Evolutionary conservation across 768 basidiomycete genomes (phyloP), one percentile per base, ranked within the genome.

Genomic region (Bullera alba): DNA sequence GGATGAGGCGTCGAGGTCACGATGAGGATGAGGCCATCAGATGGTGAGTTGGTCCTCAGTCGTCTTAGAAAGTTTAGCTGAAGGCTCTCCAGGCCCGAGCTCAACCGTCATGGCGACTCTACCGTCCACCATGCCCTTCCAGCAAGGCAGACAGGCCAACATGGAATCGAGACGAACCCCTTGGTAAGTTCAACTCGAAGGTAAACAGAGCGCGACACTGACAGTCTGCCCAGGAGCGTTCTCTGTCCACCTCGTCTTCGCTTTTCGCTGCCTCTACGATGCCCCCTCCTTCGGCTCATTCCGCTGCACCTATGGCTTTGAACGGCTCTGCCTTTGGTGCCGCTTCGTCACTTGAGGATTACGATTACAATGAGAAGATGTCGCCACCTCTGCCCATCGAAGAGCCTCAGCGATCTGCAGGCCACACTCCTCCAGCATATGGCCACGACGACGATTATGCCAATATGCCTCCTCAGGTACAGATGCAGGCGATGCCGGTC

Each of bases 21-120:
- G 69, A 70, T 48, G 66, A 69, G 38, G 64, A 69, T 42, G 70
- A 72, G 36, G 70, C 60, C 28, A 72, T 72, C 54, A 50, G 66
- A 46, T 72, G 70, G 61, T 63, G 50, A 56, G 58, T 56, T 4
- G 4, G 1, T 21, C 23, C n/a, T 25, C 21, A 12, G 29, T 38
- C 12, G 27, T 5, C 32, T 16, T 32, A 3, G 15, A 25, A 22
- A 25, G 36, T 10, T 28, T 30, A n/a, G 19, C 29, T 54, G 46
- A 51, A 35, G 16, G 5, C 15, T 27, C n/a, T 17, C 16, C 36
- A 62, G 60, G 68, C 70, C 70, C 21, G 70, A 72, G 42, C 58
- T 72, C 15, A 70, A 72, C 49, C 50, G 62, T 44, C 70, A 72
- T 50, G 70, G 70, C 17, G 68, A 72, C 41, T 61, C 65, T 0